Evolutionary conservation across 768 basidiomycete genomes (phyloP).

Genomic region (Piloderma croceum): DNA sequence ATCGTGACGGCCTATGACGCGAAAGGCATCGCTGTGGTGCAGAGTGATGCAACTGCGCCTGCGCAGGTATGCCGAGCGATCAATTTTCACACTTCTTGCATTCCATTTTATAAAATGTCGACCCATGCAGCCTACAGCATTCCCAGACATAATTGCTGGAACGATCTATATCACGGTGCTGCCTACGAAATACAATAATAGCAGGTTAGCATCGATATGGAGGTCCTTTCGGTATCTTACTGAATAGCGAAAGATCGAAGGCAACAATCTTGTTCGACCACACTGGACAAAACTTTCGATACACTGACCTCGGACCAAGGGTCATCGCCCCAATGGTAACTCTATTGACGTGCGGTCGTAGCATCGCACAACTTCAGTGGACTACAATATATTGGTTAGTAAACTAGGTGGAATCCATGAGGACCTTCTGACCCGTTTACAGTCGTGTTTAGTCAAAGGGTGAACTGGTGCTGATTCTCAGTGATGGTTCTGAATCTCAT

Average conservation of each 20-base stretch:
- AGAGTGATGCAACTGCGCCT: conserved; percentile 28
- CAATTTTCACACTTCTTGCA: too few species aligned
- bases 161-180: not conserved
- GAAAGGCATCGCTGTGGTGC: conserved; percentile 36
- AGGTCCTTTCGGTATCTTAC: not conserved
- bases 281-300: conserved; percentile 42
- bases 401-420: not conserved
- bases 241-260: conserved; percentile 36
- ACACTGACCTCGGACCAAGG: conserved; percentile 53
- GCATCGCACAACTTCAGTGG: conserved; percentile 43
- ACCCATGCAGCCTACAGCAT: not conserved
- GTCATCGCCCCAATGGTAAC: conserved; percentile 40
- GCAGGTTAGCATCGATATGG: conserved; percentile 28
- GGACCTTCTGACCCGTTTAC: not conserved
- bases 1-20: conserved; percentile 47
- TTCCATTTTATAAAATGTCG: not conserved
- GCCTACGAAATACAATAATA: conserved; percentile 54
- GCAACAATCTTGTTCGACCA: conserved; percentile 37
- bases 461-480: conserved; percentile 50
- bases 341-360: conserved; percentile 8
- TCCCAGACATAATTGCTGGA: conserved; percentile 1
- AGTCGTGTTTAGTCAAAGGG: conserved; percentile 23
- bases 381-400: conserved; percentile 56
- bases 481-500: conserved; percentile 49
- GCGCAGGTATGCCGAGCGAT: conserved; percentile 22